Percentiles rank a stretch among this genome's conserved stretches.
Conservation (phyloP, 2,329 filamentous ascomycete genomes). For the Diaporthe nobilis region DNA sequence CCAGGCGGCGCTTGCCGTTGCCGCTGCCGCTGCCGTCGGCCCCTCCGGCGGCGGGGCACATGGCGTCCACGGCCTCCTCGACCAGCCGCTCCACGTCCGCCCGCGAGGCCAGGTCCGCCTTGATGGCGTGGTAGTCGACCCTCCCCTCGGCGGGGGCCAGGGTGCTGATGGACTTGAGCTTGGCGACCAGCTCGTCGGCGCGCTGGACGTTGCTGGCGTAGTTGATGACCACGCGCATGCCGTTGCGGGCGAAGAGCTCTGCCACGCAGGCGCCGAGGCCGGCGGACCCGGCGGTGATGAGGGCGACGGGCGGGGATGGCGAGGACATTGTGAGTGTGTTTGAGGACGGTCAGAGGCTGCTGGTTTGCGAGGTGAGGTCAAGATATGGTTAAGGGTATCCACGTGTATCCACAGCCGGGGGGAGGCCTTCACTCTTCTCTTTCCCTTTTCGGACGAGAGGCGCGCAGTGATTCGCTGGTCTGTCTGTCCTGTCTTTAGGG, state of each 20-base stretch:
- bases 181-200: conserved; percentile 70
- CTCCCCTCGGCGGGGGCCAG: conserved; percentile 57
- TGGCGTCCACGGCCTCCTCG: conserved; percentile 67
- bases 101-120: conserved; percentile 76
- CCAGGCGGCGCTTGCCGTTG: conserved; percentile 63
- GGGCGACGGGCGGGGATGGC: conserved; percentile 53
- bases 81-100: conserved; percentile 73
- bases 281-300: conserved; percentile 69
- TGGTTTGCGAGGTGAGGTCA: neutral
- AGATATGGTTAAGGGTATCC: neutral
- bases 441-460: conserved; percentile 30
- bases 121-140: conserved; percentile 64
- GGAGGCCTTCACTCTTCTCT: neutral
- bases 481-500: neutral
- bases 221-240: conserved; percentile 80
- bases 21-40: neutral
- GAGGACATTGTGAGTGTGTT: conserved; percentile 44
- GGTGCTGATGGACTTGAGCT: conserved; percentile 65
- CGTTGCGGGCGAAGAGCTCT: conserved; percentile 76
- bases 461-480: conserved; percentile 30
- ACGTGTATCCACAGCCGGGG: conserved; percentile 30
- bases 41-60: conserved; percentile 58
- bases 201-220: conserved; percentile 74
- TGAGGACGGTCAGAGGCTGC: neutral
- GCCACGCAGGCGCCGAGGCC: conserved; percentile 80